Evolutionary conservation across 306 rosid species (phyloP).

Genomic region (Coriaria nepalensis): DNA sequence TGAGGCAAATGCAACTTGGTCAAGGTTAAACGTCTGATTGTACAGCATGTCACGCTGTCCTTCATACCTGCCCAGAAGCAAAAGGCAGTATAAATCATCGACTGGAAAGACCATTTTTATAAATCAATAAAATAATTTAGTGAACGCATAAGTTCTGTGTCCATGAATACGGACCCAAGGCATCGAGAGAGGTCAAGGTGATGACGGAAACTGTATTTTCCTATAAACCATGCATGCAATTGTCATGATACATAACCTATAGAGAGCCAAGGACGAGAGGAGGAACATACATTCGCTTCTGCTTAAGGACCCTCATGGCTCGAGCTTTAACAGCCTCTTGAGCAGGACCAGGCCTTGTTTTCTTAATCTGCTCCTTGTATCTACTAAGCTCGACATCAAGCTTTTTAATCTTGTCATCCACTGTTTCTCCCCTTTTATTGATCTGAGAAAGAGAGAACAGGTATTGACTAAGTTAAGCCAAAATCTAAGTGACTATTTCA

Average conservation of each 20-base stretch:
- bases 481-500: too few relatives aligned
- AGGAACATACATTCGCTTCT: constrained; percentile 65
- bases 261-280: not conserved
- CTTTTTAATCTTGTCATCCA: constrained; percentile 76
- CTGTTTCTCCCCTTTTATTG: constrained; percentile 74
- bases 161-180: too few relatives aligned
- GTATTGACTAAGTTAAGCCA: not conserved
- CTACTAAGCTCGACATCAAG: constrained; percentile 76
- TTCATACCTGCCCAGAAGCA: constrained; percentile 69
- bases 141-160: too few relatives aligned
- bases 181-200: too few relatives aligned
- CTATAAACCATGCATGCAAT: too few relatives aligned
- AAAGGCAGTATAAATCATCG: not conserved
- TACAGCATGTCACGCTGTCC: constrained; percentile 95
- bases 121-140: too few relatives aligned
- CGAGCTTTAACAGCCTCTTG: constrained; percentile 87
- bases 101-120: too few relatives aligned
- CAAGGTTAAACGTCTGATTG: constrained; percentile 93
- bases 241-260: not conserved
- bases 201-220: too few relatives aligned
- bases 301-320: constrained; percentile 95
- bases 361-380: constrained; percentile 89
- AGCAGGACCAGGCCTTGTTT: constrained; percentile 91
- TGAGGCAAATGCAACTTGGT: constrained; percentile 89
- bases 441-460: constrained; percentile 31